phyloP scores from a whole-genome alignment of 148 eudicot species.

The Cornus controversa region DNA sequence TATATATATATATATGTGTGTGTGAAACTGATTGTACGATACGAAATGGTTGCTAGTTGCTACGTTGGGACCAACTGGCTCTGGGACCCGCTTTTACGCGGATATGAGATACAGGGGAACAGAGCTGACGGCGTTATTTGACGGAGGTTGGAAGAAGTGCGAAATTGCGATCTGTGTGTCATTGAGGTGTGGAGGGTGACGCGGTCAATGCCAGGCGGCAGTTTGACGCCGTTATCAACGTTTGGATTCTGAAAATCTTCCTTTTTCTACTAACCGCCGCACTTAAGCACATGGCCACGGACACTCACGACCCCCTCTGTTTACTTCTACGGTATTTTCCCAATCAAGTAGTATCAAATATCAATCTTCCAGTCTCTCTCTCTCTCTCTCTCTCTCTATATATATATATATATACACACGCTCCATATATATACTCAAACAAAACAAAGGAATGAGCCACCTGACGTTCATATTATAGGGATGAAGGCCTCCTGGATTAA shows the following conservation, averaged over 20 bases:
- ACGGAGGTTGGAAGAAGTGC: neutral
- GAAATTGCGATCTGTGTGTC: too few relatives aligned
- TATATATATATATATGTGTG: neutral
- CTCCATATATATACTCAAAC: too few relatives aligned
- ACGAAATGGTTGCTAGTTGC: conserved; percentile 11
- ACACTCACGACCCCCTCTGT: conserved; percentile 12
- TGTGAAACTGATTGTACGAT: neutral
- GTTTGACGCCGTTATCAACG: neutral
- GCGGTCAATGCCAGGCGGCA: neutral
- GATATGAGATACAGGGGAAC: conserved; percentile 5
- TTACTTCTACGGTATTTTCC: neutral
- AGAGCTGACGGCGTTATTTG: conserved; percentile 24
- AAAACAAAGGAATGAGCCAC: too few relatives aligned
- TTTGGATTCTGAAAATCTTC: neutral
- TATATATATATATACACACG: too few relatives aligned
- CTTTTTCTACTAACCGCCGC: conserved; percentile 11
- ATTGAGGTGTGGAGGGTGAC: neutral
- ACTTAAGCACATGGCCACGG: conserved; percentile 24
- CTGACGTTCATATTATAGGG: too few relatives aligned
- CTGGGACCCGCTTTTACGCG: conserved; percentile 22
- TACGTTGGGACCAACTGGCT: conserved; percentile 1
- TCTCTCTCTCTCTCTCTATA: too few relatives aligned
- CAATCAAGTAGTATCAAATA: too few relatives aligned
- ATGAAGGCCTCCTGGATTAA: too few relatives aligned
- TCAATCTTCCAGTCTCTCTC: too few relatives aligned